These are phyloP conservation scores for Candida dendrica DNA, from an alignment of 805 yeast species.

Conservation along the genomic window DNA sequence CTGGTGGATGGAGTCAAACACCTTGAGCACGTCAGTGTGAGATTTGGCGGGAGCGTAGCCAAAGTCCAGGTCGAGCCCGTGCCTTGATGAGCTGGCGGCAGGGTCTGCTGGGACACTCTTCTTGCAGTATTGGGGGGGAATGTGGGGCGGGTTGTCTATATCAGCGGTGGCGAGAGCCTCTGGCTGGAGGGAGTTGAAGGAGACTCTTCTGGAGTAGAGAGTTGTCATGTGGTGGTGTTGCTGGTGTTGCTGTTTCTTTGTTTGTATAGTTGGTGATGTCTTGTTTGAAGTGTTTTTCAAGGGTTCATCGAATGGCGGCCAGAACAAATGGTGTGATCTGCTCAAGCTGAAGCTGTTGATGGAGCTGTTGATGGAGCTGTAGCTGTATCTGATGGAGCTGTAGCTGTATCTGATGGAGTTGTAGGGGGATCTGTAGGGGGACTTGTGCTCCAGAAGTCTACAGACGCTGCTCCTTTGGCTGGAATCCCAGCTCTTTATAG, in stretches of 20 bases:
- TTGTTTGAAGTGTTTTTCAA: too few species aligned
- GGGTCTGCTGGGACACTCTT: not conserved
- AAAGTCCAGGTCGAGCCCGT: slow-evolving; percentile 12
- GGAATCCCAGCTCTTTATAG: too few species aligned
- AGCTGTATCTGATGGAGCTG: too few species aligned
- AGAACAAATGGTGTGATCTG: not conserved
- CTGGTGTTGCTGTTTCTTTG: not conserved
- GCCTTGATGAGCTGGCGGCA: not conserved
- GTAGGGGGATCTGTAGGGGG: too few species aligned
- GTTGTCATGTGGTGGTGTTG: not conserved
- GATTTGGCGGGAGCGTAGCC: slow-evolving; percentile 12
- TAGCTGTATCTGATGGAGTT: too few species aligned
- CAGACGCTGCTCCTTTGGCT: too few species aligned
- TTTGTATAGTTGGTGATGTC: too few species aligned
- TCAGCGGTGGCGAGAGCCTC: slow-evolving; percentile 10
- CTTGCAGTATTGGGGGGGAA: slow-evolving; percentile 18
- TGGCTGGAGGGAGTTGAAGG: slow-evolving; percentile 19
- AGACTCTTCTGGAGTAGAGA: slow-evolving; percentile 14
- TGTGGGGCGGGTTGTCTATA: slow-evolving; percentile 12
- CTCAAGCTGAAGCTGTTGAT: not conserved
- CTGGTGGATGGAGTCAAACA: slow-evolving; percentile 13
- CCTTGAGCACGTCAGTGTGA: slow-evolving; percentile 8
- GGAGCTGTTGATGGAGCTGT: too few species aligned
- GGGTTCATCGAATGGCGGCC: too few species aligned
- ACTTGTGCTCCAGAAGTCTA: too few species aligned